These are phyloP conservation scores for Tetracladium maxilliforme DNA, from an alignment of 2,329 filamentous ascomycete species.

Conservation along the genomic window DNA sequence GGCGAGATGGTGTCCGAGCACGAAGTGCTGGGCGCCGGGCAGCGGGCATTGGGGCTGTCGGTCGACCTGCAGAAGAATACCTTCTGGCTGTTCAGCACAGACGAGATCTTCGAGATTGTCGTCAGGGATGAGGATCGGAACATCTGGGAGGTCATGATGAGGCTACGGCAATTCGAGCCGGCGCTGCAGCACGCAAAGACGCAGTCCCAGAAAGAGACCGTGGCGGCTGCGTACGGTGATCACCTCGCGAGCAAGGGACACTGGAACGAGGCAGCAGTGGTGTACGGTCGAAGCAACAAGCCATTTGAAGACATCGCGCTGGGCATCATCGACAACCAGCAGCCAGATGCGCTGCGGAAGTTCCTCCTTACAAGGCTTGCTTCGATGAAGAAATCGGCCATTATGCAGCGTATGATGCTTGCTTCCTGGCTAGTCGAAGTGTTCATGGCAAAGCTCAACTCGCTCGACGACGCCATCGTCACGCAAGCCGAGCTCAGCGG, in stretches of 20 bases:
- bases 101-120: conserved; percentile 88
- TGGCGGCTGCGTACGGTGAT: conserved; percentile 85
- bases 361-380: conserved; percentile 78
- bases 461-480: conserved; percentile 83
- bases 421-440: conserved; percentile 90
- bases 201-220: conserved; percentile 69
- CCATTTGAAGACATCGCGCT: conserved; percentile 93
- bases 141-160: conserved; percentile 87
- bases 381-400: conserved; percentile 64
- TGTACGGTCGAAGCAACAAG: conserved; percentile 93
- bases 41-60: conserved; percentile 69
- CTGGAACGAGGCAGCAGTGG: conserved; percentile 70
- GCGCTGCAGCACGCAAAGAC: conserved; percentile 77
- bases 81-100: conserved; percentile 86
- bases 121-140: conserved; percentile 82
- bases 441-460: conserved; percentile 94
- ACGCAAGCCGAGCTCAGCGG: conserved; percentile 74
- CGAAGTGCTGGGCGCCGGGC: conserved; percentile 63
- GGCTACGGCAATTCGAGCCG: conserved; percentile 73
- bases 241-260: conserved; percentile 69
- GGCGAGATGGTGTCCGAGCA: conserved; percentile 81
- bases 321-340: conserved; percentile 75
- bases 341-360: conserved; percentile 80
- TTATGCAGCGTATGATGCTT: conserved; percentile 93
- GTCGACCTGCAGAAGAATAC: conserved; percentile 91